phyloP scores from a whole-genome alignment of 2,329 filamentous ascomycete species.

The Epichloe gansuensis region DNA sequence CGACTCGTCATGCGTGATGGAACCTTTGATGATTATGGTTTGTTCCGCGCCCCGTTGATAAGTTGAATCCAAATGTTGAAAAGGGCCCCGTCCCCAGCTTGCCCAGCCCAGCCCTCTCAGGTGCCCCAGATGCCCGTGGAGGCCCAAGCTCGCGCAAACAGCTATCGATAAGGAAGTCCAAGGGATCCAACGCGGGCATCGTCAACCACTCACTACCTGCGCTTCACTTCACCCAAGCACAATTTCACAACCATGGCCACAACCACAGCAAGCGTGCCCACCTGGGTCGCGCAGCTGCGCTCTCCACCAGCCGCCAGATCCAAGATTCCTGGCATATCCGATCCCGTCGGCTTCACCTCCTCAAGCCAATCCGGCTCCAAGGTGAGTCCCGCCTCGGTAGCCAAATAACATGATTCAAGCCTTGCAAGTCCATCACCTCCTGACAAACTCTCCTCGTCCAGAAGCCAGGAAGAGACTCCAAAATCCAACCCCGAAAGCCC shows the following conservation, averaged over 20 bases:
- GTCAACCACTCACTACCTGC: not conserved
- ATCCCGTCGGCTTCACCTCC: constrained; percentile 74
- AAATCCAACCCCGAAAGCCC: constrained; percentile 44
- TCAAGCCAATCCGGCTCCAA: constrained; percentile 43
- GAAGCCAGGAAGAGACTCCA: constrained; percentile 40
- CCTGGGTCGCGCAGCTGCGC: constrained; percentile 75
- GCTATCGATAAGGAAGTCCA: constrained; percentile 4
- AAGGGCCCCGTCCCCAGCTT: not conserved
- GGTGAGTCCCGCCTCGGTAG: constrained; percentile 24
- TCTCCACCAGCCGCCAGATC: constrained; percentile 52
- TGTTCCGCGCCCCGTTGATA: not conserved
- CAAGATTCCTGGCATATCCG: constrained; percentile 56
- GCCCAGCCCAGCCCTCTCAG: not conserved
- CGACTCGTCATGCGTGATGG: not conserved
- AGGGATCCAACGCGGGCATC: not conserved
- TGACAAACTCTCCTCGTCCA: constrained; percentile 11
- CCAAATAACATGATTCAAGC: not conserved
- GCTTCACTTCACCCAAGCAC: not conserved
- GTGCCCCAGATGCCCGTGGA: not conserved
- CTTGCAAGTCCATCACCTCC: not conserved
- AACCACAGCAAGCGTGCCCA: constrained; percentile 35
- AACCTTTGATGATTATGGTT: not conserved
- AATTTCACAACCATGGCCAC: constrained; percentile 13
- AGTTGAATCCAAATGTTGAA: not conserved
- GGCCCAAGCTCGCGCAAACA: not conserved